These are phyloP conservation scores for Erysimum cheiri DNA, from an alignment of 441 rosid species.

Conservation along the genomic window DNA sequence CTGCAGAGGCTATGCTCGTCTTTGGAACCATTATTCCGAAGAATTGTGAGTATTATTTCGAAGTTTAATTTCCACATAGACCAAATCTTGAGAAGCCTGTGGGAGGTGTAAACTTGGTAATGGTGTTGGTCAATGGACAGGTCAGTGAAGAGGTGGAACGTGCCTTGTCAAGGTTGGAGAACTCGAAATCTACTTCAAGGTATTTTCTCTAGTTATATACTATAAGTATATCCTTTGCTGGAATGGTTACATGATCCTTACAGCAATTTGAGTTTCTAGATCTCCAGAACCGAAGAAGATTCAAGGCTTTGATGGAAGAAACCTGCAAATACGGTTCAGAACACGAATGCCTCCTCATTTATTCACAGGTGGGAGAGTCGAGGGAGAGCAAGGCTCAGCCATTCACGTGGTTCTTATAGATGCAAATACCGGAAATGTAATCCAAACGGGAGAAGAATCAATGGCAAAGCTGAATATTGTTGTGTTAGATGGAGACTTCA, in stretches of 20 bases:
- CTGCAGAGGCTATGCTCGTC: conserved; percentile 92
- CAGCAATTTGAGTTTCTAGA: conserved; percentile 41
- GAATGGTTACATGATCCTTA: conserved; percentile 30
- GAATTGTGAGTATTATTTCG: conserved; percentile 67
- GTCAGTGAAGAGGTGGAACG: conserved; percentile 98
- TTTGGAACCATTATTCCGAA: conserved; percentile 93
- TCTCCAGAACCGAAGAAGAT: conserved; percentile 60
- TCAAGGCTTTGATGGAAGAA: conserved; percentile 69
- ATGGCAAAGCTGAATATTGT: conserved; percentile 68
- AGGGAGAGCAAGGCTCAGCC: conserved; percentile 91
- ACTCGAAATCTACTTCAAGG: conserved; percentile 68
- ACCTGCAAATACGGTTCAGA: conserved; percentile 75
- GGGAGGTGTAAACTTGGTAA: conserved; percentile 24
- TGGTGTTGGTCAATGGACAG: conserved; percentile 46
- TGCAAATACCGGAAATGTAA: conserved; percentile 55
- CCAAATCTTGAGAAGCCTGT: conserved; percentile 7
- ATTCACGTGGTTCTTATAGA: conserved; percentile 84
- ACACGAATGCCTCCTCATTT: conserved; percentile 93
- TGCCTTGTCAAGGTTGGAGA: conserved; percentile 77
- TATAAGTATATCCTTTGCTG: neutral
- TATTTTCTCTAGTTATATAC: conserved; percentile 34
- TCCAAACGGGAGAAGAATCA: conserved; percentile 81
- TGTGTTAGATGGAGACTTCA: conserved; percentile 94
- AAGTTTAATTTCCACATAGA: conserved; percentile 12
- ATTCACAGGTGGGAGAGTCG: conserved; percentile 95